phyloP scores from a whole-genome alignment of 2,329 filamentous ascomycete species.

The Calonectria leucothoes region DNA sequence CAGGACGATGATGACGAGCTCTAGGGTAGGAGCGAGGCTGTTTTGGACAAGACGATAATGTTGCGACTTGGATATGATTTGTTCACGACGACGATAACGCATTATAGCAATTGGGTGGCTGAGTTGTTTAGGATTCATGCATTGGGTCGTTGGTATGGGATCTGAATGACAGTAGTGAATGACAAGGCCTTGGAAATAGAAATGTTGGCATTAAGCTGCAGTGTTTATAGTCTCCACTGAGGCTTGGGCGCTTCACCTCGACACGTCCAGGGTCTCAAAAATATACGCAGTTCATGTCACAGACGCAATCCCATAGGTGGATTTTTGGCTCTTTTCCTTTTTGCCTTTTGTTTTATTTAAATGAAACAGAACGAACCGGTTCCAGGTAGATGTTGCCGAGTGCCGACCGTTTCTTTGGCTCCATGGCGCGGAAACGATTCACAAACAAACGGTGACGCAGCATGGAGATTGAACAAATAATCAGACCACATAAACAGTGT shows the following conservation, averaged over 20 bases:
- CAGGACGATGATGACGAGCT: conserved; percentile 28
- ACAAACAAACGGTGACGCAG: background rate
- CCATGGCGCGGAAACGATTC: background rate
- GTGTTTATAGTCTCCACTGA: background rate
- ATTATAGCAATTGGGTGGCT: background rate
- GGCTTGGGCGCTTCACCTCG: background rate
- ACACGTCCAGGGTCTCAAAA: background rate
- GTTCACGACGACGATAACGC: background rate
- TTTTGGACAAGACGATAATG: background rate
- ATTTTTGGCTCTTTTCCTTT: background rate
- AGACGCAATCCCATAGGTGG: background rate
- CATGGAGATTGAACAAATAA: too few relatives aligned
- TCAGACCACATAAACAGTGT: too few relatives aligned
- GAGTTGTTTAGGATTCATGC: background rate
- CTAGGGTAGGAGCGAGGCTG: background rate
- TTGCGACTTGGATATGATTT: background rate
- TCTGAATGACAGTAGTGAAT: background rate
- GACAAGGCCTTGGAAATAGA: background rate
- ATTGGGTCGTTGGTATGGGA: background rate
- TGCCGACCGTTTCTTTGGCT: background rate
- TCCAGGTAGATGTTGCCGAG: background rate
- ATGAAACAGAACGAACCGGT: background rate
- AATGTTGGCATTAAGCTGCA: background rate
- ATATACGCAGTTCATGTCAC: background rate
- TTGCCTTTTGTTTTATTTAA: background rate